These are phyloP conservation scores for Cutaneotrichosporon dermatis DNA, from an alignment of 1,284 basidiomycete genomes.

Conservation along the genomic window DNA sequence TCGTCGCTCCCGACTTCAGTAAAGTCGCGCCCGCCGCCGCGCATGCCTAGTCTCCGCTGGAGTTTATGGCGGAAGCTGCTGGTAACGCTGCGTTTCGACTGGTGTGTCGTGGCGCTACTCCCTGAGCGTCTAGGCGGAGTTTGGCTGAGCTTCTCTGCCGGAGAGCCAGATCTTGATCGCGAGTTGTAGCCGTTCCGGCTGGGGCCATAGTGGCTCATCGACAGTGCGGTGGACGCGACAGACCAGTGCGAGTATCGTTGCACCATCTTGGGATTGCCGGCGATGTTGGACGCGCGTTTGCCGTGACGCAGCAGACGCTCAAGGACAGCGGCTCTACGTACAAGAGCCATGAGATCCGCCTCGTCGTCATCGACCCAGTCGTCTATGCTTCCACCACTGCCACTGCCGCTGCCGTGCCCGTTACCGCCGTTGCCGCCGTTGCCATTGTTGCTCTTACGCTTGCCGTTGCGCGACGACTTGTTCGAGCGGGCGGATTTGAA, in stretches of 20 bases:
- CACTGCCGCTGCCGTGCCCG: background rate
- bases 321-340: constrained; percentile 35
- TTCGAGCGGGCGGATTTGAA: constrained; percentile 1
- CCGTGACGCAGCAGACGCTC: constrained; percentile 37
- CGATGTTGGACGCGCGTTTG: constrained; percentile 26
- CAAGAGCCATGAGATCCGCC: constrained; percentile 31
- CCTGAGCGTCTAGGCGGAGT: background rate
- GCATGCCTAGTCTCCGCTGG: background rate
- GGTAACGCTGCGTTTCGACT: constrained; percentile 1
- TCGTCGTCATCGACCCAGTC: constrained; percentile 23
- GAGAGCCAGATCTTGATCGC: background rate
- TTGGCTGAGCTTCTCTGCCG: background rate
- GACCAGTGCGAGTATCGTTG: constrained; percentile 9
- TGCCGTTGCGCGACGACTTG: constrained; percentile 8
- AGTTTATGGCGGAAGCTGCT: background rate
- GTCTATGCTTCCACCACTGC: background rate
- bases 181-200: background rate
- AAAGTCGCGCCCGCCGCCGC: constrained; percentile 2
- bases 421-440: background rate
- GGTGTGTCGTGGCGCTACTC: background rate
- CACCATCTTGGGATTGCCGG: background rate
- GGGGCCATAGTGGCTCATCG: constrained; percentile 3
- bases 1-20: constrained; percentile 6
- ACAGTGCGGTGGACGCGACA: constrained; percentile 1
- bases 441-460: constrained; percentile 1